A percentile compares a stretch with the other conserved stretches of the same genome.
Evolutionary conservation across 331 rosid species (phyloP).

Genomic region (Cucumis variabilis): DNA sequence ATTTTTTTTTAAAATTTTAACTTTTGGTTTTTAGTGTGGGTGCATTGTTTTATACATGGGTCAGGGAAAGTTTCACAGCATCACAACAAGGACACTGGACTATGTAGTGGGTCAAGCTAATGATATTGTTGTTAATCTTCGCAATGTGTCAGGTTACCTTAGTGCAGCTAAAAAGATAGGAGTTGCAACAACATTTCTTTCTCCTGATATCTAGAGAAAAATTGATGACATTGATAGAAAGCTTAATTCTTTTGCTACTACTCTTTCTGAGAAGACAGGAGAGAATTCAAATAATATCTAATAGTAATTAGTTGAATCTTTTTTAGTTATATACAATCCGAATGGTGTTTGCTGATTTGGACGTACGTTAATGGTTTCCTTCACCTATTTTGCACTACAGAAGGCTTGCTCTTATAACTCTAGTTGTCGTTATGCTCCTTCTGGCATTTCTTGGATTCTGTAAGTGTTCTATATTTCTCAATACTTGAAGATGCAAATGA

Average conservation of each 20-base stretch:
- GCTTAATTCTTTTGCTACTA: conserved; percentile 28
- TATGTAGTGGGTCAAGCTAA: too few relatives aligned
- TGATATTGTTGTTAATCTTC: neutral
- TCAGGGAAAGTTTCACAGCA: too few relatives aligned
- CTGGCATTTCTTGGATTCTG: conserved; percentile 65
- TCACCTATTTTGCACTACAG: conserved; percentile 42
- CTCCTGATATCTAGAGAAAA: conserved; percentile 8
- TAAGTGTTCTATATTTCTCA: conserved; percentile 39
- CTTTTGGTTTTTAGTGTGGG: neutral
- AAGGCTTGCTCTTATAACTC: conserved; percentile 40
- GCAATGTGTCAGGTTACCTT: too few relatives aligned
- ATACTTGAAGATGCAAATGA: neutral
- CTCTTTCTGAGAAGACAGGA: conserved; percentile 21
- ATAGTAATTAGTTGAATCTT: neutral
- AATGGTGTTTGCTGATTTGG: neutral
- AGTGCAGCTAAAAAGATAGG: neutral
- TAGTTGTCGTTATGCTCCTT: conserved; percentile 55
- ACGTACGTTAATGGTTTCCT: conserved; percentile 12
- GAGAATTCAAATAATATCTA: conserved; percentile 29
- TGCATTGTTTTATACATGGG: too few relatives aligned
- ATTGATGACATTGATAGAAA: conserved; percentile 29
- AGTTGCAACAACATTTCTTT: conserved; percentile 32
- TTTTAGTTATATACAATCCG: neutral
- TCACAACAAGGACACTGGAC: too few relatives aligned
- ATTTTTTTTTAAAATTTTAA: neutral